A percentile compares a stretch with the other conserved stretches of the same genome.
Evolutionary conservation across 116 monocot species (phyloP).

Genomic region (Cymodocea nodosa): DNA sequence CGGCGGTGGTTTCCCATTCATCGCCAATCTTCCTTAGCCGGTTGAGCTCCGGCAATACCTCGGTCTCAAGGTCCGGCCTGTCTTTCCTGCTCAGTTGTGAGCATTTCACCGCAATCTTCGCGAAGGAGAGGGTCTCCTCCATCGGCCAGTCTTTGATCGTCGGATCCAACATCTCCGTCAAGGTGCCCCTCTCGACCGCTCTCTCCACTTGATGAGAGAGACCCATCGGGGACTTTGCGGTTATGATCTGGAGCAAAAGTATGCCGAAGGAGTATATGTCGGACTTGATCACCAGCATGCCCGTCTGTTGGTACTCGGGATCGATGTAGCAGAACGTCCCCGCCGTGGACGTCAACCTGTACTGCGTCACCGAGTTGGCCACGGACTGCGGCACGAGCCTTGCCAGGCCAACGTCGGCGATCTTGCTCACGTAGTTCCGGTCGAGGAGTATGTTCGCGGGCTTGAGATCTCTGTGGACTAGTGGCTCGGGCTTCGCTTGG

Average conservation of each 20-base stretch:
- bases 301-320: slow-evolving; percentile 32
- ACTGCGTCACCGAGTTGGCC: slow-evolving; percentile 19
- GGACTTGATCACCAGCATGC: slow-evolving; percentile 26
- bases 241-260: slow-evolving; percentile 21
- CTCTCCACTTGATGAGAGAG: slow-evolving; percentile 17
- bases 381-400: slow-evolving; percentile 24
- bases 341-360: slow-evolving; percentile 23
- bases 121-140: slow-evolving; percentile 14
- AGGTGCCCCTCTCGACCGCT: slow-evolving; percentile 12
- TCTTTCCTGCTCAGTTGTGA: slow-evolving; percentile 20
- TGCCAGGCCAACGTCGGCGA: slow-evolving; percentile 23
- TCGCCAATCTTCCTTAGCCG: slow-evolving; percentile 9
- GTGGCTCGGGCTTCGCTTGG: slow-evolving; percentile 26
- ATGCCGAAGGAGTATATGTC: slow-evolving; percentile 25
- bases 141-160: slow-evolving; percentile 17
- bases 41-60: slow-evolving; percentile 21
- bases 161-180: slow-evolving; percentile 21
- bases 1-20: slow-evolving; percentile 1
- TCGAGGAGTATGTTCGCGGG: slow-evolving; percentile 25
- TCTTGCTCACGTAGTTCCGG: slow-evolving; percentile 23
- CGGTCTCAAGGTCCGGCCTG: slow-evolving; percentile 18
- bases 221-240: slow-evolving; percentile 24
- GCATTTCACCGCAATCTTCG: slow-evolving; percentile 19
- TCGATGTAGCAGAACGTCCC: slow-evolving; percentile 33
- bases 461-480: slow-evolving; percentile 23